phyloP scores from a whole-genome alignment of 2,329 filamentous ascomycete species.

The Cryphonectria japonica region DNA sequence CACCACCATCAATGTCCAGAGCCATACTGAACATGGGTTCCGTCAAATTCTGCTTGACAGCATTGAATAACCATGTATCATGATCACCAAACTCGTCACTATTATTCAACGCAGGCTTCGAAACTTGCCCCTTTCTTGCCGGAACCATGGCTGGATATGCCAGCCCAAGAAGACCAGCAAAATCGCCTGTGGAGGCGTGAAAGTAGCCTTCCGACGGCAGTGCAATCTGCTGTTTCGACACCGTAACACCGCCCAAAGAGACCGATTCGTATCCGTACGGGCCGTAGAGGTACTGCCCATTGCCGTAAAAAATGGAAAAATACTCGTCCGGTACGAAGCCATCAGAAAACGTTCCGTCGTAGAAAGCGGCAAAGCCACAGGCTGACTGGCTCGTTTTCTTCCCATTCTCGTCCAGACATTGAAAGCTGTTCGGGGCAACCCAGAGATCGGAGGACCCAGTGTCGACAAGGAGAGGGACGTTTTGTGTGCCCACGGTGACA shows the following conservation, averaged over 20 bases:
- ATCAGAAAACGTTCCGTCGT: conserved; percentile 5
- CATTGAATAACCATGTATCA: conserved; percentile 25
- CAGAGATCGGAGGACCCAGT: conserved; percentile 35
- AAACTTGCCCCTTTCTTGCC: conserved; percentile 8
- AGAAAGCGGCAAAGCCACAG: conserved; percentile 18
- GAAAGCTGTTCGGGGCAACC: conserved; percentile 18
- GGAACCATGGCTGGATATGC: conserved; percentile 24
- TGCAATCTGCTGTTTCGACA: conserved; percentile 20
- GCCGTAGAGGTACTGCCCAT: conserved; percentile 22
- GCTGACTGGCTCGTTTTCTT: not conserved
- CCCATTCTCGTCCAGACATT: conserved; percentile 19
- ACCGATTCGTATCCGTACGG: conserved; percentile 21
- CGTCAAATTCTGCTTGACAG: conserved; percentile 18
- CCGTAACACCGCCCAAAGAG: conserved; percentile 17
- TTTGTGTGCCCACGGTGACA: conserved; percentile 34
- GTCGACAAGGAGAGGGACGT: conserved; percentile 35
- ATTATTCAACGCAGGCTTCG: not conserved
- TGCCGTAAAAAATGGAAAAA: conserved; percentile 22
- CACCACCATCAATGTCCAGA: conserved; percentile 24
- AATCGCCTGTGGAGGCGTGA: conserved; percentile 14
- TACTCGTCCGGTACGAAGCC: conserved; percentile 16
- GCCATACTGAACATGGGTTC: conserved; percentile 26
- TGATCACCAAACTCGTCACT: conserved; percentile 13
- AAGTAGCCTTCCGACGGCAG: conserved; percentile 19
- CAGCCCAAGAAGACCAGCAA: conserved; percentile 24